Evolutionary conservation across 2,329 filamentous ascomycete genomes (phyloP), one percentile per base, ranked within the genome.

Genomic region (Fusarium sp.): DNA sequence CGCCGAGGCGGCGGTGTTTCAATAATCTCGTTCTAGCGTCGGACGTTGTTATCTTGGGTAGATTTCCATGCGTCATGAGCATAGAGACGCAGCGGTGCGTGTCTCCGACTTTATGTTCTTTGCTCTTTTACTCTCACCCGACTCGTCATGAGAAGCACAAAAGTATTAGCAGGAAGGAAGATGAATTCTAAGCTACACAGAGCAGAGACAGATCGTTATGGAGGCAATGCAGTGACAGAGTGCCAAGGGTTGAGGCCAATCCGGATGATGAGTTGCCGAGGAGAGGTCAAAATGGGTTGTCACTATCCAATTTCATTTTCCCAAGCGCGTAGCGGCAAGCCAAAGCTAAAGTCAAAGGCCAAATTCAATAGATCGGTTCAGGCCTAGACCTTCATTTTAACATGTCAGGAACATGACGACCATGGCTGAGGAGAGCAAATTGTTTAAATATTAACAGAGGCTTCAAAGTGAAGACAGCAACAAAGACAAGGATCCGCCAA

Each of bases 261-360:
- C 46, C 66, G 66, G 66, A 56, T 59, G 43, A 28, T 45, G 49
- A 30, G 62, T 59, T 68, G 66, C 66, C 56, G 66, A 63, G 66
- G 33, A 49, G 43, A 54, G 35, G 37, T 51, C 32, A 40, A 68
- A 52, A 47, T 68, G 48, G 48, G 57, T 39, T 44, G 37, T 22
- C 30, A 24, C 57, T 54, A 35, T 67, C 41, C 66, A 68, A 68
- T 68, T 70, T 68, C 66, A 55, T 63, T 47, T 54, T 37, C 51
- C 35, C 37, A 65, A 68, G 56, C 40, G 49, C 53, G 43, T 64
- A 65, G 61, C 45, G 51, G 55, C 65, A 68, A 68, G 61, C 55
- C 65, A 53, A 51, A 54, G 32, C 26, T 32, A 43, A 22, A 69
- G 56, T 33, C 46, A 60, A 62, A 35, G 26, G 45, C 45, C 37